Evolutionary conservation across 1,139 yeast genomes (phyloP).

Genomic region (Yamadazyma diddensiae): DNA sequence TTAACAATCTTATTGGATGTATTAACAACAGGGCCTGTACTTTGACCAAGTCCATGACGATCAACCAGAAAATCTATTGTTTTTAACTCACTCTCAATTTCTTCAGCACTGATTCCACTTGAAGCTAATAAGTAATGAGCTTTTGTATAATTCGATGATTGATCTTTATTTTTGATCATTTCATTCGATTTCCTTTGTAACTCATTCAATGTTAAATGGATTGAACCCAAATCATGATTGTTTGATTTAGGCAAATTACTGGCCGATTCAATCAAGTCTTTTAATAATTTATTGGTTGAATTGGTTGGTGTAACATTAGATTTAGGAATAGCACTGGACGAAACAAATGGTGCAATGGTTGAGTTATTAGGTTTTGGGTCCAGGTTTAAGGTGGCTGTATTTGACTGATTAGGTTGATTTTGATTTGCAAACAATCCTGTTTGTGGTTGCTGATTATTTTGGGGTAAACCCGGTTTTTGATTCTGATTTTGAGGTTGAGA

Average conservation of each 20-base stretch:
- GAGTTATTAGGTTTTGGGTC: constrained; percentile 2
- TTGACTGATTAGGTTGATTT: no score
- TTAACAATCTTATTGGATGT: constrained; percentile 10
- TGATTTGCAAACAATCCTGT: constrained; percentile 2
- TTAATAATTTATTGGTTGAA: constrained; percentile 23
- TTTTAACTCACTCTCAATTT: constrained; percentile 67
- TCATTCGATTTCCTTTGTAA: constrained; percentile 67
- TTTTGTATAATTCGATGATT: constrained; percentile 58
- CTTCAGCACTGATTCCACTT: constrained; percentile 86
- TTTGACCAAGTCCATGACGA: constrained; percentile 6
- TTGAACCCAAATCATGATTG: constrained; percentile 61
- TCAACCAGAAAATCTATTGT: constrained; percentile 25
- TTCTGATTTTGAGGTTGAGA: constrained; percentile 1
- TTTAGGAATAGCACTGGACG: constrained; percentile 3
- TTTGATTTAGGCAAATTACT: constrained; percentile 64
- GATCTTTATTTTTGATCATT: constrained; percentile 47
- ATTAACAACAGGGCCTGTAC: constrained; percentile 1
- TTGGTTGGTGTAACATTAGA: constrained; percentile 6
- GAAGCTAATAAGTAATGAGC: constrained; percentile 91
- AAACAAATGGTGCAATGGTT: constrained; percentile 1
- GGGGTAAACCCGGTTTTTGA: constrained; percentile 7
- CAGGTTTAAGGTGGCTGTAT: no score
- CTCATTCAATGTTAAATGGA: constrained; percentile 74
- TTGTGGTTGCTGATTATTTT: constrained; percentile 5
- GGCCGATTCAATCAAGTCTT: constrained; percentile 71